Percentiles rank a stretch among this genome's conserved stretches.
Evolutionary conservation across 2,329 filamentous ascomycete genomes (phyloP).

Genomic region (Aspergillus brasiliensis): DNA sequence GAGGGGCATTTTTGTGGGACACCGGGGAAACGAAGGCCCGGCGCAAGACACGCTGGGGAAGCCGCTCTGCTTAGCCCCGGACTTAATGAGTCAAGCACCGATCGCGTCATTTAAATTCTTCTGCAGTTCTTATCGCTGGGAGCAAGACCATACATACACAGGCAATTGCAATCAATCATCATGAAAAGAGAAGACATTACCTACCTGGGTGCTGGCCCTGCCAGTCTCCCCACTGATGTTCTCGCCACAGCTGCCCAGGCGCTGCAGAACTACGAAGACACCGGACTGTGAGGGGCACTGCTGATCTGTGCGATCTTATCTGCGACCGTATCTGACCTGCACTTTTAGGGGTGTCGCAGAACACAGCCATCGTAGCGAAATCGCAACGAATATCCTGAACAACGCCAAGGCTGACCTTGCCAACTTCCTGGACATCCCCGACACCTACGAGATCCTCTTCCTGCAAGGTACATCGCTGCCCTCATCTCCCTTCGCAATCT

Average conservation of each 20-base stretch:
- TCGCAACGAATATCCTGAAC: conserved; percentile 77
- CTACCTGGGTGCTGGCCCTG: conserved; percentile 90
- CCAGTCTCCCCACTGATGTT: conserved; percentile 78
- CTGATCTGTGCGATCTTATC: neutral
- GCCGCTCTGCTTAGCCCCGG: neutral
- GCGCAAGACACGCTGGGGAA: neutral
- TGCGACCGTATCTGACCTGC: conserved; percentile 4
- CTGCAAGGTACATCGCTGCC: conserved; percentile 59
- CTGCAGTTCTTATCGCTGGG: neutral
- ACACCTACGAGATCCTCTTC: conserved; percentile 80
- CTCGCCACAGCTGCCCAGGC: conserved; percentile 75
- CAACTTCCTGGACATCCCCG: conserved; percentile 76
- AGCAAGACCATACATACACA: neutral
- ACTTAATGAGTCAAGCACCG: conserved; percentile 1
- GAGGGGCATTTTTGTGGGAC: neutral
- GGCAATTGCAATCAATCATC: neutral
- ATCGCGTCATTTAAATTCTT: conserved; percentile 4
- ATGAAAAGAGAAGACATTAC: conserved; percentile 74
- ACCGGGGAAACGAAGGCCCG: neutral
- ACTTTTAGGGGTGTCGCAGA: conserved; percentile 69
- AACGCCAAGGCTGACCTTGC: conserved; percentile 74
- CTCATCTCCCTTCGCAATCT: neutral
- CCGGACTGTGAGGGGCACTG: conserved; percentile 59
- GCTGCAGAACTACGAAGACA: conserved; percentile 78
- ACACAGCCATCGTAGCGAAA: conserved; percentile 81